Conservation (phyloP, 345 rosid genomes). For the Toxicodendron radicans region DNA sequence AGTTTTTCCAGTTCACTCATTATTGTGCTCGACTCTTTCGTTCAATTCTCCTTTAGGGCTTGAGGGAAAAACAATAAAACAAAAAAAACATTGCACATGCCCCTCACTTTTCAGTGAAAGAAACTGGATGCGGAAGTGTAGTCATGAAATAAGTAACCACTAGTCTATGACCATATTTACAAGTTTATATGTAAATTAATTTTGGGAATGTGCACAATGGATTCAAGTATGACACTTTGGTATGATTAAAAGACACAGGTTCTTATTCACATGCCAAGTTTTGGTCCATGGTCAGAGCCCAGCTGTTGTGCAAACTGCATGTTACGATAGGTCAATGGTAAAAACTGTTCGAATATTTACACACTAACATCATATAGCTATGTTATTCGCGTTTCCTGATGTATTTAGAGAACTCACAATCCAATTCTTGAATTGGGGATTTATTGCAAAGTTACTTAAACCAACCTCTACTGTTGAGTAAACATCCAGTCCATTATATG, state of each 20-base stretch:
- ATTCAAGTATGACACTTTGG: not conserved
- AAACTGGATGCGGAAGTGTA: not conserved
- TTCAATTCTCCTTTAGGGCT: not conserved
- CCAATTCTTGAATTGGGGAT: not conserved
- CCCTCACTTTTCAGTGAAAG: not conserved
- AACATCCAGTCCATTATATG: not conserved
- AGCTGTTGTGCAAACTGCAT: too few species aligned
- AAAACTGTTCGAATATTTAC: too few species aligned
- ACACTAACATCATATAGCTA: too few species aligned
- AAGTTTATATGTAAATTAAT: not conserved
- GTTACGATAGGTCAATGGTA: too few species aligned
- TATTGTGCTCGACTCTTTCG: not conserved
- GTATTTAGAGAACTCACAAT: not conserved
- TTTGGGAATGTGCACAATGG: not conserved
- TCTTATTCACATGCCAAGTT: too few species aligned
- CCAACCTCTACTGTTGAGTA: not conserved
- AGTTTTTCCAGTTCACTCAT: not conserved
- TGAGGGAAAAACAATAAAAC: not conserved
- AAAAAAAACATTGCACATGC: not conserved
- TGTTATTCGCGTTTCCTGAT: not conserved
- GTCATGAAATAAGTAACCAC: too few species aligned
- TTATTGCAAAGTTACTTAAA: not conserved
- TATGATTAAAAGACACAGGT: too few species aligned
- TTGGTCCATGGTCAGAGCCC: too few species aligned
- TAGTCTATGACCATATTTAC: not conserved